Evolutionary conservation across 2,329 filamentous ascomycete species (phyloP).

Genomic region (Clonostachys sp.): DNA sequence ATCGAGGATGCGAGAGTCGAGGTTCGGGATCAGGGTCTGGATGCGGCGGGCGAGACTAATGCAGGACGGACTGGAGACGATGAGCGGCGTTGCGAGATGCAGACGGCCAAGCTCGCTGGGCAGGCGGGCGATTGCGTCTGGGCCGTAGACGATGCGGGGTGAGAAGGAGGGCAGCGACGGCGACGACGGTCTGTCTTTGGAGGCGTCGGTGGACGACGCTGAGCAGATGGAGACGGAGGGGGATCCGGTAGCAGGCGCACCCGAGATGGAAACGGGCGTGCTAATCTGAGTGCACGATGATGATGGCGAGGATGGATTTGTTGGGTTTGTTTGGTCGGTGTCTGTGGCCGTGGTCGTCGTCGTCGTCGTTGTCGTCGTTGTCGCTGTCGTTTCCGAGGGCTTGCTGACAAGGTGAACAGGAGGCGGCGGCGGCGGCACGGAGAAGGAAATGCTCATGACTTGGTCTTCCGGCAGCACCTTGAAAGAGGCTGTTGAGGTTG

Average conservation of each 20-base stretch:
- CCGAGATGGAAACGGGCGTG: neutral
- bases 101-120: constrained; percentile 24
- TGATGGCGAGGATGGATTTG: neutral
- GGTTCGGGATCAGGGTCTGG: constrained; percentile 23
- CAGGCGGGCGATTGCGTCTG: constrained; percentile 21
- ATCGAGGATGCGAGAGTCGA: constrained; percentile 23
- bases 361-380: constrained; percentile 1
- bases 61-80: constrained; percentile 31
- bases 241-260: neutral
- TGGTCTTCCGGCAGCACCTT: neutral
- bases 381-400: neutral
- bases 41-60: constrained; percentile 23
- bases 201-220: neutral
- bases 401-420: neutral
- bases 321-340: neutral
- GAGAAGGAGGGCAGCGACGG: constrained; percentile 3
- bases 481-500: neutral
- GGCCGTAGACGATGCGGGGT: constrained; percentile 27
- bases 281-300: neutral
- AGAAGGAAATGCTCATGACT: neutral
- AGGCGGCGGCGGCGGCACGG: neutral
- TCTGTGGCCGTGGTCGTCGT: constrained; percentile 1
- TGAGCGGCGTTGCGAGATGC: constrained; percentile 22
- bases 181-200: neutral
- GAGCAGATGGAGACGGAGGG: neutral